Conservation (phyloP, 805 yeast species). For the Sugiyamaella lignohabitans region DNA sequence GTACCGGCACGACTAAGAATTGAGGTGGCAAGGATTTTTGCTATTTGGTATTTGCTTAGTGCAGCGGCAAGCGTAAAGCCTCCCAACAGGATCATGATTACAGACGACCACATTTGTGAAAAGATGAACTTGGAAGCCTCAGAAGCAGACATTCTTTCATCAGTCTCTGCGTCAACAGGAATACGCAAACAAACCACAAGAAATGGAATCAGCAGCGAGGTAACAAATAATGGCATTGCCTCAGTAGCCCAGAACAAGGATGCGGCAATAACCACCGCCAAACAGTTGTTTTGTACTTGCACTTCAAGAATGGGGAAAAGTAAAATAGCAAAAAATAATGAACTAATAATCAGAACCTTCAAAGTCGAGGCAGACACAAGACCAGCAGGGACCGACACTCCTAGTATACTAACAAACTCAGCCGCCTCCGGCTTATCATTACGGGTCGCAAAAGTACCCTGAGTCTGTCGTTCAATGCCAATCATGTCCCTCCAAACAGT, state of each 20-base stretch:
- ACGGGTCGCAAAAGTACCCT: slow-evolving; percentile 45
- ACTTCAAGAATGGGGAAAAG: slow-evolving; percentile 39
- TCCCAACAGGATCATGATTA: slow-evolving; percentile 80
- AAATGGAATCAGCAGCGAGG: slow-evolving; percentile 78
- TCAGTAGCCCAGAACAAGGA: slow-evolving; percentile 95
- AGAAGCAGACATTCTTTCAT: slow-evolving; percentile 50
- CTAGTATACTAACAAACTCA: slow-evolving; percentile 5
- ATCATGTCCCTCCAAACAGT: slow-evolving; percentile 98
- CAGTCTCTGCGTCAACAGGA: slow-evolving; percentile 48
- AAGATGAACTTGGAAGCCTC: slow-evolving; percentile 76
- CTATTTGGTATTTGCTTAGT: slow-evolving; percentile 81
- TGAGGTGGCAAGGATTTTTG: slow-evolving; percentile 75
- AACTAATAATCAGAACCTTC: slow-evolving; percentile 43
- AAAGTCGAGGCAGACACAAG: slow-evolving; percentile 36
- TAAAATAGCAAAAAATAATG: slow-evolving; percentile 45
- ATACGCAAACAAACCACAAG: slow-evolving; percentile 69
- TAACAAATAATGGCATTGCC: slow-evolving; percentile 83
- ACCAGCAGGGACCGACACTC: slow-evolving; percentile 30
- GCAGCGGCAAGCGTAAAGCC: slow-evolving; percentile 96
- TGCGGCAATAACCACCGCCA: slow-evolving; percentile 74
- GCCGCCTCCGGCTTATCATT: not conserved
- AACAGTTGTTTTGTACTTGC: slow-evolving; percentile 69
- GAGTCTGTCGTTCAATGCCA: slow-evolving; percentile 79
- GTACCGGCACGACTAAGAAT: slow-evolving; percentile 81
- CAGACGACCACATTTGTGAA: slow-evolving; percentile 91